Base-by-base conservation (phyloP, 441 rosid genomes). In the Isatis lusitanica region DNA sequence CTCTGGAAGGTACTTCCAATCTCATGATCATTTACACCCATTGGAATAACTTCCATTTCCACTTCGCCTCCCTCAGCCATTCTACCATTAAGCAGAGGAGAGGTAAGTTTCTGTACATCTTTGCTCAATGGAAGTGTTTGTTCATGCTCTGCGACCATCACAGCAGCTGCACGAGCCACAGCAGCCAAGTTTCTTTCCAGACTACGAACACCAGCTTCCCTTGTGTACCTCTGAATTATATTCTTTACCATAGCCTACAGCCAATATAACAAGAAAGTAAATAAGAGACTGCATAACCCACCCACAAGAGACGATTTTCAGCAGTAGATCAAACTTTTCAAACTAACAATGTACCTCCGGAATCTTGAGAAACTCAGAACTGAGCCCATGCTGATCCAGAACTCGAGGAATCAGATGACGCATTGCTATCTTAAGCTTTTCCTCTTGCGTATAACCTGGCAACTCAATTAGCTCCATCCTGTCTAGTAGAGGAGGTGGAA, bases 401-500 rank as follows among this genome's bases (percentile, higher is more conserved):
- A 96, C 98, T 76, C 97, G 83, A 75, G 99, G 99, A 81, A 96
- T 88, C 80, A 96, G 83, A 89, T 93, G 94, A 39, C 78, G 86
- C 90, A 90, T 87, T 56, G 98, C 95, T 82, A 93, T 96, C 79
- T 78, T 85, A 62, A 93, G 96, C 85, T 96, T 96, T 82, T 96
- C 98, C 79, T 93, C 99, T 67, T 87, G 93, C 12, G 97, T 93
- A 83, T 96, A 96, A 56, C 98, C 99, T 71, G 99, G 98, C 60
- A 96, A 87, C 82, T 96, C 99, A 74, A 96, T 93, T 60, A 91
- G 92, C 84, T 96, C 98, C 99, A 96, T 93, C 85, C 98, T 87
- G 81, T 96, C 99, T 66, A 90, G 81, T 43, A 96, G 93, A 42
- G 99, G 86, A 16, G 99, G 95, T 75, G 99, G 97, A 75, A 96